These are phyloP conservation scores for Samsoniella hepiali DNA, from an alignment of 2,329 filamentous ascomycete species.

Conservation along the genomic window DNA sequence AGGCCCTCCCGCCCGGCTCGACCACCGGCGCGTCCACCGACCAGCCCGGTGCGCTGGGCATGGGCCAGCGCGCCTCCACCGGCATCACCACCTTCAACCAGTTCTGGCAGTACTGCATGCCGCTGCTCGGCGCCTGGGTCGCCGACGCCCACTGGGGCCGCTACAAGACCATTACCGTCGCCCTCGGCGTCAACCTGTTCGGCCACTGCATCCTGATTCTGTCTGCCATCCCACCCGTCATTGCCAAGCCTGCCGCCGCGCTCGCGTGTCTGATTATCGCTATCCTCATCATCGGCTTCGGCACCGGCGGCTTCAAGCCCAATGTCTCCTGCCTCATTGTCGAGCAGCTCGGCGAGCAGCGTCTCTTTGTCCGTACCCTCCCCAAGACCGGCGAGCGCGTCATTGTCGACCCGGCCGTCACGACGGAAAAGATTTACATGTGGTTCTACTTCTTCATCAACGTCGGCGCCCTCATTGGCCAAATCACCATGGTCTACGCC, in stretches of 20 bases:
- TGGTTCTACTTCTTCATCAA: slow-evolving; percentile 75
- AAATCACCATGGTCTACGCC: slow-evolving; percentile 66
- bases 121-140: slow-evolving; percentile 50
- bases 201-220: slow-evolving; percentile 65
- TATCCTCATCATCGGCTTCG: slow-evolving; percentile 49
- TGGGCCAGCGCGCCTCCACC: slow-evolving; percentile 52
- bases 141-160: slow-evolving; percentile 61
- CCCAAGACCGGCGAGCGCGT: slow-evolving; percentile 55
- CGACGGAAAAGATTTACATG: slow-evolving; percentile 60
- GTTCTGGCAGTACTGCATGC: slow-evolving; percentile 61
- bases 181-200: slow-evolving; percentile 59
- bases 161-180: slow-evolving; percentile 64
- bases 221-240: slow-evolving; percentile 61
- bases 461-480: slow-evolving; percentile 61
- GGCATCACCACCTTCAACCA: slow-evolving; percentile 48
- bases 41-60: slow-evolving; percentile 53
- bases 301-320: slow-evolving; percentile 72
- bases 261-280: slow-evolving; percentile 64
- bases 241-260: slow-evolving; percentile 52
- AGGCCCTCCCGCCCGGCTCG: slow-evolving; percentile 53
- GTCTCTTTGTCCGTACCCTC: slow-evolving; percentile 50
- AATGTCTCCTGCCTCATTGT: slow-evolving; percentile 68
- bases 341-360: slow-evolving; percentile 60
- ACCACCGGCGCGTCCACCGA: slow-evolving; percentile 47
- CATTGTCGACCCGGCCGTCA: slow-evolving; percentile 62